Conservation (phyloP, 345 rosid species). For the Streptanthus diversifolius region DNA sequence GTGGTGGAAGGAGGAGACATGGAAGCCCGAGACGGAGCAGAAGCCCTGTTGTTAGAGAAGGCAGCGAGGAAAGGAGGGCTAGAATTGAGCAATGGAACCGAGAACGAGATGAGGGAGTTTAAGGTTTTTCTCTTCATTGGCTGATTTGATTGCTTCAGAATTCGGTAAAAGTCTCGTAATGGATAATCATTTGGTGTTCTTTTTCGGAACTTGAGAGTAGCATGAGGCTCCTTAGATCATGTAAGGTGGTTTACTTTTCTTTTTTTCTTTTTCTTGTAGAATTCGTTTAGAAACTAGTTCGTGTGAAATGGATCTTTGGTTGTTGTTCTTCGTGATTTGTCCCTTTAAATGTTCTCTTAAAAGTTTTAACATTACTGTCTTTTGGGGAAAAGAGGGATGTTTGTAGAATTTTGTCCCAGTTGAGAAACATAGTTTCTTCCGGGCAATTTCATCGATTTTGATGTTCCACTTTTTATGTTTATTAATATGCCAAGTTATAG, state of each 20-base stretch:
- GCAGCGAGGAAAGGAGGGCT: conserved; percentile 86
- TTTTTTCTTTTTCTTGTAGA: conserved; percentile 17
- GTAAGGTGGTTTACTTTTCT: background rate
- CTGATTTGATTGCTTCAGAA: background rate
- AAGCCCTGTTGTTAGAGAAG: conserved; percentile 72
- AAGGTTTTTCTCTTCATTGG: background rate
- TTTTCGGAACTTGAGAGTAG: conserved; percentile 14
- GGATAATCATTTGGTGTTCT: conserved; percentile 24
- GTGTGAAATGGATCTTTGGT: conserved; percentile 8
- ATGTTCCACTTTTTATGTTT: background rate
- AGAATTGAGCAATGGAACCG: conserved; percentile 90
- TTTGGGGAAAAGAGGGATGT: background rate
- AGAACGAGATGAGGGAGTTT: conserved; percentile 49
- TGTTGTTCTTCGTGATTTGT: conserved; percentile 1
- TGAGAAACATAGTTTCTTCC: background rate
- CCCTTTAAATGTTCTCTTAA: background rate
- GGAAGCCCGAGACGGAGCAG: conserved; percentile 63
- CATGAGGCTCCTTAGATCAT: conserved; percentile 21
- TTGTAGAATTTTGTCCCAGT: background rate
- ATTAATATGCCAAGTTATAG: background rate
- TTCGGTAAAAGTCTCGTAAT: background rate
- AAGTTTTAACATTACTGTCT: background rate
- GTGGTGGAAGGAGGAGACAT: conserved; percentile 44
- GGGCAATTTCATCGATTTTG: background rate
- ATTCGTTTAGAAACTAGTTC: conserved; percentile 15